phyloP scores from a whole-genome alignment of 371 early-diverging fungal species.

The Chytridium lagenaria region DNA sequence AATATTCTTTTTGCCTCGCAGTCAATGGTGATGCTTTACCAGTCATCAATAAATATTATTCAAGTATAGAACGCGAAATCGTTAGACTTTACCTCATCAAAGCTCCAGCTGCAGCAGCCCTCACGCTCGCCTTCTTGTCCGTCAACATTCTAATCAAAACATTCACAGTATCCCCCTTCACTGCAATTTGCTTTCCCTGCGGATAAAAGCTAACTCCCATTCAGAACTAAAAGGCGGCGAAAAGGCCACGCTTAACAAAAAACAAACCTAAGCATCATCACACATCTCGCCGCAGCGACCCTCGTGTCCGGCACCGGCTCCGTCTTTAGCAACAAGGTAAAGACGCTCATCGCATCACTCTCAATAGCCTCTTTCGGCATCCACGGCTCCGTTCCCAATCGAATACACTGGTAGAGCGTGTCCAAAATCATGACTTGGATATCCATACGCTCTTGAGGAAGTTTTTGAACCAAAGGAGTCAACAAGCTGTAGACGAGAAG shows the following conservation, averaged over 20 bases:
- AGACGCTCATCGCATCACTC: conserved; percentile 48
- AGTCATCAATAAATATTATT: neutral
- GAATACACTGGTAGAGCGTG: conserved; percentile 52
- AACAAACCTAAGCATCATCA: conserved; percentile 59
- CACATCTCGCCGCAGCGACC: conserved; percentile 51
- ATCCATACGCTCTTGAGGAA: conserved; percentile 51
- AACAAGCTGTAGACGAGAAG: conserved; percentile 40
- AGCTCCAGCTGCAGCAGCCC: conserved; percentile 59
- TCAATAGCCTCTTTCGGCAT: conserved; percentile 48
- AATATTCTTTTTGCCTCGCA: conserved; percentile 55
- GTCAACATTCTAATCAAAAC: conserved; percentile 48
- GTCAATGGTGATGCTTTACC: conserved; percentile 53
- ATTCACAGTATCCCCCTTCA: conserved; percentile 40
- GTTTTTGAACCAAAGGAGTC: conserved; percentile 38
- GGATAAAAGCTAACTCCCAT: conserved; percentile 47
- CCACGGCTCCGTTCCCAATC: conserved; percentile 38
- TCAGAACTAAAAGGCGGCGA: neutral
- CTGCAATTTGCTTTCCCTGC: conserved; percentile 49
- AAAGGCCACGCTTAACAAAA: neutral
- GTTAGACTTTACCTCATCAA: conserved; percentile 49
- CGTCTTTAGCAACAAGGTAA: conserved; percentile 43
- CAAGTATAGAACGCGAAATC: too few relatives aligned
- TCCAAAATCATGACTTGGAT: conserved; percentile 52
- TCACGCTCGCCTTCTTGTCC: conserved; percentile 48
- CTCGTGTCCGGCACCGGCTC: conserved; percentile 49